These are phyloP conservation scores for Sphenostylis stenocarpa DNA, from an alignment of 306 rosid species.

Conservation along the genomic window DNA sequence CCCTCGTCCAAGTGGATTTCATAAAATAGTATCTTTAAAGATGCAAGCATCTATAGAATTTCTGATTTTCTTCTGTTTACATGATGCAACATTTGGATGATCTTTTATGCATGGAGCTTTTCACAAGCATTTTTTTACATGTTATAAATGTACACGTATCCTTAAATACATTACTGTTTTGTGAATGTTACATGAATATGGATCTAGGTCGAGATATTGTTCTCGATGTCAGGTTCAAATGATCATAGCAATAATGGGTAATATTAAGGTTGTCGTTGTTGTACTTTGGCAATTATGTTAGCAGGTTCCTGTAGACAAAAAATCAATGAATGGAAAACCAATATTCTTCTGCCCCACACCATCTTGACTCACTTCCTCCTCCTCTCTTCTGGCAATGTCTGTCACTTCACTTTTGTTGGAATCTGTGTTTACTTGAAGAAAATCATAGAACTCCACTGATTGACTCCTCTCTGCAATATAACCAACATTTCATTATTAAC, in stretches of 20 bases:
- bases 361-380: slow-evolving; percentile 72
- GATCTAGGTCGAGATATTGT: not conserved
- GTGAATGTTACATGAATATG: slow-evolving; percentile 14
- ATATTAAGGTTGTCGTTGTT: not conserved
- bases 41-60: not conserved
- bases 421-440: slow-evolving; percentile 70
- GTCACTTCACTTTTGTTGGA: slow-evolving; percentile 76
- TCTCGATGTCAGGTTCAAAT: slow-evolving; percentile 13
- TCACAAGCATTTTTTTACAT: not conserved
- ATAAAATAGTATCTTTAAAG: not conserved
- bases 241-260: not conserved
- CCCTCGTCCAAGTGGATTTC: not conserved
- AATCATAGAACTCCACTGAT: slow-evolving; percentile 78
- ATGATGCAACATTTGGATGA: not conserved
- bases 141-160: slow-evolving; percentile 17
- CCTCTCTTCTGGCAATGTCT: slow-evolving; percentile 65
- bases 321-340: slow-evolving; percentile 50
- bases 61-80: slow-evolving; percentile 6
- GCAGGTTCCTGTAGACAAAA: slow-evolving; percentile 47
- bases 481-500: not conserved
- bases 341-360: slow-evolving; percentile 22
- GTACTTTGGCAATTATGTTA: slow-evolving; percentile 21
- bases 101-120: not conserved
- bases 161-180: slow-evolving; percentile 26
- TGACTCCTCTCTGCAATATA: slow-evolving; percentile 37